Percentiles rank a stretch among this genome's conserved stretches.
These are phyloP conservation scores for Phoma sp. DNA, from an alignment of 2,329 filamentous ascomycete species.

Conservation along the genomic window DNA sequence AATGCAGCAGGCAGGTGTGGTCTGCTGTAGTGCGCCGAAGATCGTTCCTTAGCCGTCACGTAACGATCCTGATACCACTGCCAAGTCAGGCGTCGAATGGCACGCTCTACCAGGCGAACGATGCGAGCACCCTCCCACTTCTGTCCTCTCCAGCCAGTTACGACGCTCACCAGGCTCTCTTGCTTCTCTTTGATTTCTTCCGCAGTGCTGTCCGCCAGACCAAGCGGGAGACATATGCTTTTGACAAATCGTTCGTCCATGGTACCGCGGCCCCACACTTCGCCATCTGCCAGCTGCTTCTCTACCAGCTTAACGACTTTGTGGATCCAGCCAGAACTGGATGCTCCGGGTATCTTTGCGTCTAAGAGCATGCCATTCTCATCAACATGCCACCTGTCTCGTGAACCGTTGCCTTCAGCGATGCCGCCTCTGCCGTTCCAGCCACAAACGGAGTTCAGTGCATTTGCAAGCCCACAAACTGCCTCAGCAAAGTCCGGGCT, in stretches of 20 bases:
- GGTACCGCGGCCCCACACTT: constrained; percentile 79
- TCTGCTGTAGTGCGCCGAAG: constrained; percentile 68
- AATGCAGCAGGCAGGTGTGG: constrained; percentile 75
- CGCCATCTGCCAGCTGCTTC: constrained; percentile 84
- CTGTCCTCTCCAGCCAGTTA: constrained; percentile 68
- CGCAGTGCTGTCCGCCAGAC: constrained; percentile 41
- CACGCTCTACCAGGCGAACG: constrained; percentile 82
- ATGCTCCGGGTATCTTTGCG: constrained; percentile 64
- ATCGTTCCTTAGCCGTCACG: constrained; percentile 62
- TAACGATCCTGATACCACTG: constrained; percentile 89
- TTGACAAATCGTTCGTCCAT: constrained; percentile 57
- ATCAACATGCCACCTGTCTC: constrained; percentile 93
- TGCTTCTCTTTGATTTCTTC: constrained; percentile 45
- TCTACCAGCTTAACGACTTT: constrained; percentile 89
- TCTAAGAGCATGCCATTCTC: constrained; percentile 82
- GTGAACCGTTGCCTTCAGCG: constrained; percentile 71
- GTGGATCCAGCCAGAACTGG: constrained; percentile 80
- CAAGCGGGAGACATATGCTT: constrained; percentile 54
- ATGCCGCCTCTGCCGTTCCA: constrained; percentile 92
- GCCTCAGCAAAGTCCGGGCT: constrained; percentile 97
- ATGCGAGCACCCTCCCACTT: constrained; percentile 89
- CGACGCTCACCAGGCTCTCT: constrained; percentile 43
- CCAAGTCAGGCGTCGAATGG: constrained; percentile 77
- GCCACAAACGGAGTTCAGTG: constrained; percentile 93
- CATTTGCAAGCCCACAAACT: constrained; percentile 92